phyloP scores from a whole-genome alignment of 164 flowering plant species.

The Euptelea pleiosperma region DNA sequence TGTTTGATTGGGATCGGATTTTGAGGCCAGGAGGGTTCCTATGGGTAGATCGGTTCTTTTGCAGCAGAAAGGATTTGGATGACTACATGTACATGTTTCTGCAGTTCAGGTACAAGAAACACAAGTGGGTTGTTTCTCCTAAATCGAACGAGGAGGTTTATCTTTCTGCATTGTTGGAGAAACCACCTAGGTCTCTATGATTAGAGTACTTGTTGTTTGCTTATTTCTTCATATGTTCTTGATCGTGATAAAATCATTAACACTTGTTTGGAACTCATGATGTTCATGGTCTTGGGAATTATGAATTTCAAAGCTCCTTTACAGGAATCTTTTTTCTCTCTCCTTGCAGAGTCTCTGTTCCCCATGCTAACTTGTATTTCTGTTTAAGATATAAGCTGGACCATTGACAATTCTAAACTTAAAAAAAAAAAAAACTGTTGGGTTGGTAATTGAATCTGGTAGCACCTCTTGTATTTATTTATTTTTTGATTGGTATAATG shows the following conservation, averaged over 20 bases:
- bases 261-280: not conserved
- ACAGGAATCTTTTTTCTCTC: too few species aligned
- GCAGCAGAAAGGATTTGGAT: conserved; percentile 66
- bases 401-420: too few species aligned
- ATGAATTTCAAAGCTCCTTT: too few species aligned
- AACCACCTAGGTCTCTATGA: conserved; percentile 75
- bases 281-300: too few species aligned
- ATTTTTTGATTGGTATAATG: too few species aligned
- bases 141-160: conserved; percentile 73
- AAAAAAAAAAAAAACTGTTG: too few species aligned
- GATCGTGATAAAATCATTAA: not conserved
- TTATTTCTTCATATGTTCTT: not conserved
- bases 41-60: conserved; percentile 85
- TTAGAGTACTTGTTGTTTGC: not conserved
- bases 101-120: conserved; percentile 89
- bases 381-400: too few species aligned
- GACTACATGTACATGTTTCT: conserved; percentile 93
- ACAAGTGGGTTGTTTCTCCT: conserved; percentile 67
- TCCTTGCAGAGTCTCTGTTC: too few species aligned
- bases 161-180: conserved; percentile 86
- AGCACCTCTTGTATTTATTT: too few species aligned
- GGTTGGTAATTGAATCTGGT: too few species aligned
- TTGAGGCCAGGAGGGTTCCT: conserved; percentile 88
- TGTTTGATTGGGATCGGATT: conserved; percentile 88
- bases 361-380: too few species aligned